A percentile compares a stretch with the other conserved stretches of the same genome.
These are phyloP conservation scores for Sordariomycetes sp. DNA, from an alignment of 2,329 filamentous ascomycete genomes.

Conservation along the genomic window DNA sequence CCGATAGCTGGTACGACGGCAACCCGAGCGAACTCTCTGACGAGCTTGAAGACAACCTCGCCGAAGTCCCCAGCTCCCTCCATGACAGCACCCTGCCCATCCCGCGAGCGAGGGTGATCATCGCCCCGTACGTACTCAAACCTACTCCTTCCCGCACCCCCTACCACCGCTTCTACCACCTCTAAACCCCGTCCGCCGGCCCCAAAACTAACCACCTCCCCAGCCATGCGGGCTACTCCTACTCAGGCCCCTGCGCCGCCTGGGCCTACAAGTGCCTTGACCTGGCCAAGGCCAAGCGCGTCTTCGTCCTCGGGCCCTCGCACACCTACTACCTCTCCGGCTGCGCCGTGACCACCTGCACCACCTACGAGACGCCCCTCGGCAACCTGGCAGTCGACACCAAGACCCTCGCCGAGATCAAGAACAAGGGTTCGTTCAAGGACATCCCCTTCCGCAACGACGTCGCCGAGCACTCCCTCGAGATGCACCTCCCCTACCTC, in stretches of 20 bases:
- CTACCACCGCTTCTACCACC: not conserved
- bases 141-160: not conserved
- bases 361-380: constrained; percentile 62
- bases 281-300: constrained; percentile 67
- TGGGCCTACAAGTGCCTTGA: constrained; percentile 91
- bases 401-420: constrained; percentile 38
- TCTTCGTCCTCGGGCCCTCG: constrained; percentile 89
- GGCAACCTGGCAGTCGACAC: constrained; percentile 59
- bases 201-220: too few species aligned
- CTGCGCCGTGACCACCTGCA: constrained; percentile 66
- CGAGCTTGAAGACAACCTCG: constrained; percentile 69
- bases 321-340: constrained; percentile 75
- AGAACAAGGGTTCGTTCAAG: constrained; percentile 19
- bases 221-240: constrained; percentile 88
- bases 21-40: constrained; percentile 45
- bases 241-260: constrained; percentile 83
- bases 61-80: constrained; percentile 55
- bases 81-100: constrained; percentile 46
- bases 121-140: constrained; percentile 65
- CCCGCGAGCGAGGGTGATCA: constrained; percentile 68
- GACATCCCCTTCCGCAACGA: constrained; percentile 59
- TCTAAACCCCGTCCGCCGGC: not conserved
- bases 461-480: constrained; percentile 79
- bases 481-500: constrained; percentile 94
- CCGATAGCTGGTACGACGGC: constrained; percentile 77